phyloP scores from a whole-genome alignment of 2,329 filamentous ascomycete species.

The Epicoccum sorghinum region DNA sequence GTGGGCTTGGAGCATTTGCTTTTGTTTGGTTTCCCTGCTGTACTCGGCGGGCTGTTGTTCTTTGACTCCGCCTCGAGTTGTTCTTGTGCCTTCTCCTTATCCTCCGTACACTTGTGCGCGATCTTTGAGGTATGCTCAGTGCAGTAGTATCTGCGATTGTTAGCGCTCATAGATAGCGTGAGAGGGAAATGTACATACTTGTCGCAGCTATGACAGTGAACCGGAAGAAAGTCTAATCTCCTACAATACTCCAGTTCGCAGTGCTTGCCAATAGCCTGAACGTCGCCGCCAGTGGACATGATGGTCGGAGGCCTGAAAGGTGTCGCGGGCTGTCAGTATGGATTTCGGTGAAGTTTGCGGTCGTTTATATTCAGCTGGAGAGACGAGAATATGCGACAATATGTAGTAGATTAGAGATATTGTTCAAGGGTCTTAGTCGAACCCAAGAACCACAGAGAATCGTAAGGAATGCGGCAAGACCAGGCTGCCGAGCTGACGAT shows the following conservation, averaged over 20 bases:
- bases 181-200: conserved; percentile 46
- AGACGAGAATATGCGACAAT: too few species aligned
- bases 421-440: too few species aligned
- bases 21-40: not conserved
- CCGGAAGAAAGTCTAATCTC: conserved; percentile 94
- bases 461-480: conserved; percentile 1
- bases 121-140: conserved; percentile 91
- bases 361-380: too few species aligned
- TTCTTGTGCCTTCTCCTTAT: too few species aligned
- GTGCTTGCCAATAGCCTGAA: conserved; percentile 84
- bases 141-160: conserved; percentile 72
- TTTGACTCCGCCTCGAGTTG: too few species aligned
- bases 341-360: not conserved
- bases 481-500: conserved; percentile 16
- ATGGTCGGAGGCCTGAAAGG: conserved; percentile 47
- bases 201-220: conserved; percentile 87
- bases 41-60: not conserved
- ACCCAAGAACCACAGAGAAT: conserved; percentile 2
- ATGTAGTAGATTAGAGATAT: too few species aligned
- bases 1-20: conserved; percentile 63
- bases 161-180: conserved; percentile 12
- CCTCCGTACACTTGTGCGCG: conserved; percentile 67
- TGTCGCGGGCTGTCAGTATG: not conserved
- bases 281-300: conserved; percentile 72
- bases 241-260: conserved; percentile 92